Evolutionary conservation across 306 rosid genomes (phyloP).

Genomic region (Begonia peltatifolia): DNA sequence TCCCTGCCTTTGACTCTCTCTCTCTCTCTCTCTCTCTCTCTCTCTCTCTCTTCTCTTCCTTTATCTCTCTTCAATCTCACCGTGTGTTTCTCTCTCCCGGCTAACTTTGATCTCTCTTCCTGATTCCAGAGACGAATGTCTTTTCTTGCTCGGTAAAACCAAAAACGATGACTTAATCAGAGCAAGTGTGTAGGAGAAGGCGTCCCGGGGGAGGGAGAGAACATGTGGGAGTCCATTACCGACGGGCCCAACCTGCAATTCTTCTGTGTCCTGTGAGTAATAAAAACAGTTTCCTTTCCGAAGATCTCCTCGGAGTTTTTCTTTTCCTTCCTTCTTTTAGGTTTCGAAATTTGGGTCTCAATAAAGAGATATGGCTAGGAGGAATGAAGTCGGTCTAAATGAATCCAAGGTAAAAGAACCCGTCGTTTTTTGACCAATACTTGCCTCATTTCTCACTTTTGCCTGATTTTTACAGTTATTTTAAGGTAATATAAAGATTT

Average conservation of each 20-base stretch:
- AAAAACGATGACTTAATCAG: not conserved
- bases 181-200: not conserved
- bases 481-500: too few species aligned
- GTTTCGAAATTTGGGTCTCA: not conserved
- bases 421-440: slow-evolving; percentile 3
- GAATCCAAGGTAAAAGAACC: slow-evolving; percentile 39
- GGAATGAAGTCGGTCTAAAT: slow-evolving; percentile 25
- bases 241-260: not conserved
- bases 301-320: slow-evolving; percentile 22
- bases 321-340: not conserved
- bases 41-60: not conserved
- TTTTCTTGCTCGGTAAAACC: not conserved
- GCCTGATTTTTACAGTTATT: not conserved
- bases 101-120: not conserved
- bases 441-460: not conserved
- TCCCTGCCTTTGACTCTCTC: slow-evolving; percentile 1
- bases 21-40: slow-evolving; percentile 2
- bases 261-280: slow-evolving; percentile 9
- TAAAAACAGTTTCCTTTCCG: slow-evolving; percentile 8
- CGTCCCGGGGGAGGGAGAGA: not conserved
- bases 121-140: not conserved
- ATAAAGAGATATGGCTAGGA: slow-evolving; percentile 18
- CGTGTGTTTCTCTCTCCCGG: not conserved
- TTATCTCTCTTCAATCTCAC: not conserved
- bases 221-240: not conserved